These are phyloP conservation scores for Camellia oleifera DNA, from an alignment of 179 eudicot species.

Conservation along the genomic window DNA sequence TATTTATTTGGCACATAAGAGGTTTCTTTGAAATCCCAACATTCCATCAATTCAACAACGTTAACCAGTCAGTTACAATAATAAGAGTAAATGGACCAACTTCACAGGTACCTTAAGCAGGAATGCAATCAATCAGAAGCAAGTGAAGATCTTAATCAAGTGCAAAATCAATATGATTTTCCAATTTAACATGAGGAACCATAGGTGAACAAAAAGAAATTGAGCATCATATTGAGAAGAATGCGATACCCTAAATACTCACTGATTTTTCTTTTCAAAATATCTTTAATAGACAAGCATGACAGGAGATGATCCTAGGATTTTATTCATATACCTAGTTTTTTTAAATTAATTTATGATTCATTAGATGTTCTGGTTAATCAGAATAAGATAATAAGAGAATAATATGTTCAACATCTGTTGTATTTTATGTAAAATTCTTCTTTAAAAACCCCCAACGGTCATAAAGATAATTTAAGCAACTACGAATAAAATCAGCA, in stretches of 20 bases:
- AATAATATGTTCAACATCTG: background rate
- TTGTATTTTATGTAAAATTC: background rate
- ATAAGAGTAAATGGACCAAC: background rate
- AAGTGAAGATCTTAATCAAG: background rate
- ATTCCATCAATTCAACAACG: background rate
- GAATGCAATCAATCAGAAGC: background rate
- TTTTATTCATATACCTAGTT: background rate
- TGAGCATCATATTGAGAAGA: background rate
- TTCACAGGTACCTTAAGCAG: background rate
- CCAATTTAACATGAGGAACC: background rate
- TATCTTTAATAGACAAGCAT: background rate
- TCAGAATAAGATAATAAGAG: background rate
- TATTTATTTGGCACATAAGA: background rate
- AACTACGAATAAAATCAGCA: background rate
- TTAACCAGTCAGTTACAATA: background rate
- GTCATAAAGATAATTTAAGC: background rate
- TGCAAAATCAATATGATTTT: too few species aligned
- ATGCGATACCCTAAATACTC: background rate
- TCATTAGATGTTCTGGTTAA: background rate
- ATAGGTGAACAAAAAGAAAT: background rate
- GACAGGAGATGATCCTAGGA: background rate
- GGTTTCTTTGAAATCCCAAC: background rate
- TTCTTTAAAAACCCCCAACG: background rate
- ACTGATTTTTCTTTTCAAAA: background rate
- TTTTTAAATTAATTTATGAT: background rate